phyloP scores from a whole-genome alignment of 176 grass and related monocot species.

The Oryza meridionalis region DNA sequence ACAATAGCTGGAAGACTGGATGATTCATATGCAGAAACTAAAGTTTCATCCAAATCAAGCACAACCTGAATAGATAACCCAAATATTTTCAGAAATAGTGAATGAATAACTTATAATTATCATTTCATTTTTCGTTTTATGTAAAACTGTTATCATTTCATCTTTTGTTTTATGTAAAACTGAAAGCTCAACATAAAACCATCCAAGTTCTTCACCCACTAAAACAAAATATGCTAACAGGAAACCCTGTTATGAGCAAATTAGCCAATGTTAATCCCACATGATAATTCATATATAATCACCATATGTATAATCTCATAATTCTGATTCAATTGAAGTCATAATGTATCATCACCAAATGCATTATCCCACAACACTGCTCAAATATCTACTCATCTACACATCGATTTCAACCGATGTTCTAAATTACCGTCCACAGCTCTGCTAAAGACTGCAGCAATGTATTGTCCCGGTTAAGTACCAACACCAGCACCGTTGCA shows the following conservation, averaged over 20 bases:
- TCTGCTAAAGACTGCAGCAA: neutral
- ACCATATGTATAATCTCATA: slow-evolving; percentile 17
- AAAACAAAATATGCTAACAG: slow-evolving; percentile 1
- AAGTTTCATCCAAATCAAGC: slow-evolving; percentile 97
- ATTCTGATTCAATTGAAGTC: neutral
- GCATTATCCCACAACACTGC: slow-evolving; percentile 14
- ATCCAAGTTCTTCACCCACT: neutral
- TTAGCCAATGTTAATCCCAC: neutral
- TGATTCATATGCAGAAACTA: slow-evolving; percentile 99
- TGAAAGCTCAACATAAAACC: neutral
- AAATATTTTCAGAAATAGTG: slow-evolving; percentile 38
- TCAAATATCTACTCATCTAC: slow-evolving; percentile 23
- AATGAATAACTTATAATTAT: slow-evolving; percentile 14
- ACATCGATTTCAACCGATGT: neutral
- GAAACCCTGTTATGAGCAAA: slow-evolving; percentile 6
- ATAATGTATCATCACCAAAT: slow-evolving; percentile 21
- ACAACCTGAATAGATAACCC: slow-evolving; percentile 68
- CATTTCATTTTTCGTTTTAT: slow-evolving; percentile 3
- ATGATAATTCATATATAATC: neutral
- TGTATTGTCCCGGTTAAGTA: neutral
- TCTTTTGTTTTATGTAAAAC: slow-evolving; percentile 3
- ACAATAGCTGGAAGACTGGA: slow-evolving; percentile 84
- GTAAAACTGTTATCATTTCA: neutral
- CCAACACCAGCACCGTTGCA: neutral
- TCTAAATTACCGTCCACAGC: neutral